These are phyloP conservation scores for Rhizophora apiculata DNA, from an alignment of 345 rosid genomes.

Conservation along the genomic window DNA sequence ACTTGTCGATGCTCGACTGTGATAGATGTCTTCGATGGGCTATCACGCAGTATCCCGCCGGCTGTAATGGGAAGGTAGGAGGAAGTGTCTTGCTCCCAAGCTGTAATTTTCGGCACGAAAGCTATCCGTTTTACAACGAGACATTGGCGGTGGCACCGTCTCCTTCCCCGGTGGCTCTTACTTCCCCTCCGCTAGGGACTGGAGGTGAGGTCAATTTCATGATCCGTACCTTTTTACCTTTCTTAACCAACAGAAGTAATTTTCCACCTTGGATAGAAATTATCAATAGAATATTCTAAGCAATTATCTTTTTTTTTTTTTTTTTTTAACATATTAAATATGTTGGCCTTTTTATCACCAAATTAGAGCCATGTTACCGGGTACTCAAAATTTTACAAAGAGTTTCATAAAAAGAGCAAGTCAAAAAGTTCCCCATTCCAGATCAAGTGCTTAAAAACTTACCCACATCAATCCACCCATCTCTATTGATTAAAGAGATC, in stretches of 20 bases:
- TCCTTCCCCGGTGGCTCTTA: not conserved
- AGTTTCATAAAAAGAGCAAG: slow-evolving; percentile 1
- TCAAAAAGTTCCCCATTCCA: not conserved
- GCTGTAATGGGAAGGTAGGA: slow-evolving; percentile 26
- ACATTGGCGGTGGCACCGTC: not conserved
- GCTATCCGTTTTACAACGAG: slow-evolving; percentile 22
- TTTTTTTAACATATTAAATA: no score
- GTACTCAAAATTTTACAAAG: not conserved
- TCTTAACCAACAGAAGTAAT: no score
- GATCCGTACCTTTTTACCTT: not conserved
- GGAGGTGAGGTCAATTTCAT: slow-evolving; percentile 10
- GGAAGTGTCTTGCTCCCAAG: slow-evolving; percentile 31
- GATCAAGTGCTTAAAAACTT: no score
- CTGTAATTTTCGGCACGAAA: slow-evolving; percentile 34
- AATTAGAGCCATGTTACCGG: no score
- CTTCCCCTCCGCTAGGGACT: not conserved
- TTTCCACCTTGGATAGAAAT: no score
- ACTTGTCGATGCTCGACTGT: slow-evolving; percentile 39
- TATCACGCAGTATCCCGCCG: not conserved
- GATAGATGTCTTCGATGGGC: slow-evolving; percentile 29
- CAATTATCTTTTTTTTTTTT: no score
- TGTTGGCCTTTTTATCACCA: no score
- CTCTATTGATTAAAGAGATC: no score
- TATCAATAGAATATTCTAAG: no score
- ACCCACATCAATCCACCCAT: no score